phyloP scores from a whole-genome alignment of 768 basidiomycete genomes.

The Goffeauzyma gilvescens region DNA sequence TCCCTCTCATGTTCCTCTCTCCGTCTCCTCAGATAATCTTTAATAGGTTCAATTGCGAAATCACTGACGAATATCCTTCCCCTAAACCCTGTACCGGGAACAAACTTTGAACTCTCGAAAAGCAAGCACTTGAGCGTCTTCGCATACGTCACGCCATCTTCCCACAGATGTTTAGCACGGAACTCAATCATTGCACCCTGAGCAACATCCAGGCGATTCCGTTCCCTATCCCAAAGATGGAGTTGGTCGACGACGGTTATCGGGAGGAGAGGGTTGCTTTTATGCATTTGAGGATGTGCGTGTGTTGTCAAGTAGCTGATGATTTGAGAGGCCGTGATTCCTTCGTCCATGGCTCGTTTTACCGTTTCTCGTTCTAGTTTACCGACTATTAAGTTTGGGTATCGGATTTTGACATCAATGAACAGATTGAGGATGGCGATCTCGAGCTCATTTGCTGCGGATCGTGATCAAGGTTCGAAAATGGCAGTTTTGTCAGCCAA shows the following conservation, averaged over 20 bases:
- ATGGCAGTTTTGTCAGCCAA: not conserved
- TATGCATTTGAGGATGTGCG: constrained; percentile 95
- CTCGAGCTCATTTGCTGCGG: constrained; percentile 75
- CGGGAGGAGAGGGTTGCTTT: constrained; percentile 83
- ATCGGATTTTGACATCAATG: constrained; percentile 75
- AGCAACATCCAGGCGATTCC: constrained; percentile 68
- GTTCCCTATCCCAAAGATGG: constrained; percentile 88
- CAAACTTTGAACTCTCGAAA: not conserved
- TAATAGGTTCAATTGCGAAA: constrained; percentile 2
- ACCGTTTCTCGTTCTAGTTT: constrained; percentile 88
- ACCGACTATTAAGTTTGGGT: constrained; percentile 92
- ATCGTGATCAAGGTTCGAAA: too few relatives aligned
- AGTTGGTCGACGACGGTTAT: constrained; percentile 98
- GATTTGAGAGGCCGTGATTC: constrained; percentile 96
- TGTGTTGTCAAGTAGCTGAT: constrained; percentile 85
- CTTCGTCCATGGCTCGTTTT: constrained; percentile 77
- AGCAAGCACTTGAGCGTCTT: constrained; percentile 3
- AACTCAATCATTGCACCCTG: constrained; percentile 45
- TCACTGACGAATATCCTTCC: constrained; percentile 3
- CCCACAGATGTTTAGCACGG: constrained; percentile 27
- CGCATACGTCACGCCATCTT: constrained; percentile 15
- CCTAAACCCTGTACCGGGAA: not conserved
- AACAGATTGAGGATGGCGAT: constrained; percentile 91
- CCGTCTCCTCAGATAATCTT: constrained; percentile 5
- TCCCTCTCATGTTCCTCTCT: constrained; percentile 2